Evolutionary conservation across 139 green algal species (phyloP).

Genomic region (Yamagishiella unicocca): DNA sequence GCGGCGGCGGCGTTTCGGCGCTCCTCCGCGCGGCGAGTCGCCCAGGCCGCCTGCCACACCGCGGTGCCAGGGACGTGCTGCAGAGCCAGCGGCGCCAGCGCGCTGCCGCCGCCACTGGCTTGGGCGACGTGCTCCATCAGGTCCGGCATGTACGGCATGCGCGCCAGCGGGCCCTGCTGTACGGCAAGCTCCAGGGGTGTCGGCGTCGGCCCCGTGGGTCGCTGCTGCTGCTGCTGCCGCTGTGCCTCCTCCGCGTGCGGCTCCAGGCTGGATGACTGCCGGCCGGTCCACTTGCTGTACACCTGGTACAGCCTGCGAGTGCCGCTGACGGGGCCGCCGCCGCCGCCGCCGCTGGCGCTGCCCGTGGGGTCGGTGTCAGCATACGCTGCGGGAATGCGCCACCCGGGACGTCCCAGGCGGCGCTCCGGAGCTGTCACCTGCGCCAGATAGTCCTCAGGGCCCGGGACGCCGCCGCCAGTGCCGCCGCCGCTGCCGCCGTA

Average conservation of each 20-base stretch:
- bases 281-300: too few relatives aligned
- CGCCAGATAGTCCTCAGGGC: not conserved
- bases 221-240: not conserved
- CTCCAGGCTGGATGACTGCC: too few relatives aligned
- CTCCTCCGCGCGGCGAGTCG: not conserved
- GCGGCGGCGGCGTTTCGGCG: too few relatives aligned
- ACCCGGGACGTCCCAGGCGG: not conserved
- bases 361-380: not conserved
- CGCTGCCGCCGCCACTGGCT: not conserved
- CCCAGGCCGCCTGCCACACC: slow-evolving; percentile 13
- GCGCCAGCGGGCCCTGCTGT: not conserved
- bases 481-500: not conserved
- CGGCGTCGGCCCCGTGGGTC: not conserved
- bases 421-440: not conserved
- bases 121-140: not conserved
- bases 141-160: not conserved
- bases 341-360: not conserved
- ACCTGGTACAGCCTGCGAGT: not conserved
- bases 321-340: not conserved
- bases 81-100: not conserved
- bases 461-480: not conserved
- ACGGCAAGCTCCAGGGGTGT: too few relatives aligned
- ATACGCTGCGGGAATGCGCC: too few relatives aligned
- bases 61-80: slow-evolving; percentile 9
- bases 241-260: too few relatives aligned